A percentile compares a stretch with the other conserved stretches of the same genome.
Evolutionary conservation across 306 rosid species (phyloP).

Genomic region (Canavalia ensiformis): DNA sequence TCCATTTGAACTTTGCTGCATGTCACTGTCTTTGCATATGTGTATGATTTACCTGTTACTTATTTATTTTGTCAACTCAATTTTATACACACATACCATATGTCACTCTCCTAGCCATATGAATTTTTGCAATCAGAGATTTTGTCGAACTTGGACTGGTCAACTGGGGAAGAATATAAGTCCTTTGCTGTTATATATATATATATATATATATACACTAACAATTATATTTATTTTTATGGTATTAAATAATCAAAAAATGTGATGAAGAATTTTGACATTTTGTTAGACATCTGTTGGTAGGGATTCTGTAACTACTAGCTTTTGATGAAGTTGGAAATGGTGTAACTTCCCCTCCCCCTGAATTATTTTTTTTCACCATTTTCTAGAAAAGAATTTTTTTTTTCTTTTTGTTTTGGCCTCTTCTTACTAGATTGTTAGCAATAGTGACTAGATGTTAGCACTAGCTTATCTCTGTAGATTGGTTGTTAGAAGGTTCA

Average conservation of each 20-base stretch:
- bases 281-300: not conserved
- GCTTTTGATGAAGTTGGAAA: not conserved
- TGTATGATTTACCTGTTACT: no score
- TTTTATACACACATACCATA: no score
- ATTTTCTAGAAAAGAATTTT: not conserved
- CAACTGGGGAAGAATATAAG: not conserved
- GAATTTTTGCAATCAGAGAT: not conserved
- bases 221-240: not conserved
- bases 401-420: not conserved
- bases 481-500: not conserved
- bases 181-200: not conserved
- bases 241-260: not conserved
- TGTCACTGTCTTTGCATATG: no score
- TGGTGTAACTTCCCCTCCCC: not conserved
- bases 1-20: not conserved
- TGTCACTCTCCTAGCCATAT: no score
- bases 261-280: not conserved
- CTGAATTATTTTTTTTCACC: not conserved
- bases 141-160: not conserved
- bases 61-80: no score
- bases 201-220: not conserved
- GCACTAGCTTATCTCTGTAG: not conserved
- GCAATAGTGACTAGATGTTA: no score
- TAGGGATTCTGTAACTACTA: not conserved
- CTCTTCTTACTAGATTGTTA: no score